phyloP scores from a whole-genome alignment of 2,329 filamentous ascomycete genomes.

The Penicillium capsulatum region DNA sequence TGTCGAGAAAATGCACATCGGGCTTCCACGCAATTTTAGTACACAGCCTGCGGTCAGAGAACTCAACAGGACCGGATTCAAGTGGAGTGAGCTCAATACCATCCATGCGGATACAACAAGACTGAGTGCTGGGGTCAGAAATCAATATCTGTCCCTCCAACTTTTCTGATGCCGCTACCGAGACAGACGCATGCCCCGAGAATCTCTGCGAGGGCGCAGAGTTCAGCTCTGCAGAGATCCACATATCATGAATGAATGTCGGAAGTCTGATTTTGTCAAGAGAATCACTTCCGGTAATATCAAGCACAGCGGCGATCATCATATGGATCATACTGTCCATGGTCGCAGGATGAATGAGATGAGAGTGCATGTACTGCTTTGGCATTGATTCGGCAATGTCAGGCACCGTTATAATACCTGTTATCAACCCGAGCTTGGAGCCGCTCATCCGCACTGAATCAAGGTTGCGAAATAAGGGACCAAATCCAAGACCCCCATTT shows the following conservation, averaged over 20 bases:
- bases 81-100: slow-evolving; percentile 29
- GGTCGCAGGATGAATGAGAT: slow-evolving; percentile 37
- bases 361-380: slow-evolving; percentile 28
- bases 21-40: slow-evolving; percentile 27
- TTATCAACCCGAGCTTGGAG: slow-evolving; percentile 14
- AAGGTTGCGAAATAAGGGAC: slow-evolving; percentile 31
- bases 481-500: slow-evolving; percentile 28
- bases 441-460: slow-evolving; percentile 20
- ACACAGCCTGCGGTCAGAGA: slow-evolving; percentile 19
- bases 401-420: slow-evolving; percentile 26
- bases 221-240: slow-evolving; percentile 28
- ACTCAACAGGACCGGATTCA: slow-evolving; percentile 16
- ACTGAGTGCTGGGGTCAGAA: slow-evolving; percentile 14
- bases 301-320: slow-evolving; percentile 25
- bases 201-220: slow-evolving; percentile 19
- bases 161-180: slow-evolving; percentile 6
- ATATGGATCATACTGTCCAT: slow-evolving; percentile 35
- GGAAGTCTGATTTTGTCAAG: slow-evolving; percentile 27
- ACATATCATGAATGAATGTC: slow-evolving; percentile 31
- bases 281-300: slow-evolving; percentile 18
- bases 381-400: slow-evolving; percentile 33
- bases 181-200: slow-evolving; percentile 23
- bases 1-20: slow-evolving; percentile 22
- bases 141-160: slow-evolving; percentile 19
- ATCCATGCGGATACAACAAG: slow-evolving; percentile 19